These are phyloP conservation scores for Veloboletus limbatus DNA, from an alignment of 1,284 basidiomycete species.

Conservation along the genomic window DNA sequence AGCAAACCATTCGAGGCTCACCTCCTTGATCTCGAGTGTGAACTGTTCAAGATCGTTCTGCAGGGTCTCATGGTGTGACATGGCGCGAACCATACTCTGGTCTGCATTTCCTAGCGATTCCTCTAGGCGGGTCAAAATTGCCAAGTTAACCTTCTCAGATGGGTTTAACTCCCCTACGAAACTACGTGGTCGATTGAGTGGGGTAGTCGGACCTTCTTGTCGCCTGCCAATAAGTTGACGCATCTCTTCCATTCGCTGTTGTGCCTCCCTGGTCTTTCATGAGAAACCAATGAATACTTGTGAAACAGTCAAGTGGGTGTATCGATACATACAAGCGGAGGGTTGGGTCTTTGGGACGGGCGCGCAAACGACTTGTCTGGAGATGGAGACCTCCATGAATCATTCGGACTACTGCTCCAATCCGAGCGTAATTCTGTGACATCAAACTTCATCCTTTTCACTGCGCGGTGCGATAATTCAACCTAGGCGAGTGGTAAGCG, in stretches of 20 bases:
- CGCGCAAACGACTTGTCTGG: conserved; percentile 51
- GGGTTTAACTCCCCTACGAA: conserved; percentile 29
- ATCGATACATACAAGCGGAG: conserved; percentile 40
- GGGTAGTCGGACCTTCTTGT: conserved; percentile 43
- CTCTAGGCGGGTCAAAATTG: conserved; percentile 41
- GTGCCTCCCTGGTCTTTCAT: conserved; percentile 67
- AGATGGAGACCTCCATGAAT: conserved; percentile 46
- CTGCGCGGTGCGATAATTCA: conserved; percentile 57
- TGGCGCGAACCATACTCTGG: conserved; percentile 47
- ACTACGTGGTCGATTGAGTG: conserved; percentile 43
- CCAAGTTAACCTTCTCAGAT: conserved; percentile 28
- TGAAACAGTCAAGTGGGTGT: conserved; percentile 2
- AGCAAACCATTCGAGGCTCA: conserved; percentile 24
- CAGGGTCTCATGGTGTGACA: conserved; percentile 52
- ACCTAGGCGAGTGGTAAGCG: conserved; percentile 43
- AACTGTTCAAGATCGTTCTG: conserved; percentile 48
- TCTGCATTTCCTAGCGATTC: conserved; percentile 59
- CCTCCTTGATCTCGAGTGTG: conserved; percentile 55
- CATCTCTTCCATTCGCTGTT: conserved; percentile 77
- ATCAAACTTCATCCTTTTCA: conserved; percentile 72
- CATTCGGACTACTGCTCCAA: conserved; percentile 29
- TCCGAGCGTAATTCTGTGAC: conserved; percentile 40
- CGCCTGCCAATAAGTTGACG: conserved; percentile 62
- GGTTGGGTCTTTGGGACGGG: conserved; percentile 40
- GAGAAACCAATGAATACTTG: conserved; percentile 9